phyloP scores from a whole-genome alignment of 805 yeast species.

The Candida insectorum region DNA sequence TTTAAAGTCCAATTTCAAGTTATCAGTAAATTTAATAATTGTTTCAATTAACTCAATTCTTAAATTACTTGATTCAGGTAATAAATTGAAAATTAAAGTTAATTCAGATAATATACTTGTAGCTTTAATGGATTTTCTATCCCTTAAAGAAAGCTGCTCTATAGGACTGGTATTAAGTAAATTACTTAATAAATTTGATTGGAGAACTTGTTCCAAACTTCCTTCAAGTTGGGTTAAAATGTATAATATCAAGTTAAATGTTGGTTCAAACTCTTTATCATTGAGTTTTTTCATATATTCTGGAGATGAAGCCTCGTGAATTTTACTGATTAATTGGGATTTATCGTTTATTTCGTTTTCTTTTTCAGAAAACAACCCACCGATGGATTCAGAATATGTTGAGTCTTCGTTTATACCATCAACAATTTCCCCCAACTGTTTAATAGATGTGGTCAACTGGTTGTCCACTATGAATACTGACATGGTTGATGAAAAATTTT shows the following conservation, averaged over 20 bases:
- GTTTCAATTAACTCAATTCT: slow-evolving; percentile 29
- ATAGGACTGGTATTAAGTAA: slow-evolving; percentile 31
- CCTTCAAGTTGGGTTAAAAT: slow-evolving; percentile 30
- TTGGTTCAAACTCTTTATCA: slow-evolving; percentile 44
- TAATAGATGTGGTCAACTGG: slow-evolving; percentile 38
- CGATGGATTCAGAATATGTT: slow-evolving; percentile 25
- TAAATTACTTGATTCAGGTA: slow-evolving; percentile 28
- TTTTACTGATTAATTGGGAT: slow-evolving; percentile 22
- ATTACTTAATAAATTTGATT: slow-evolving; percentile 15
- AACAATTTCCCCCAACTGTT: slow-evolving; percentile 37
- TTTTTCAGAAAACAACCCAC: slow-evolving; percentile 17
- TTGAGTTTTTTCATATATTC: slow-evolving; percentile 30
- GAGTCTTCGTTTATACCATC: slow-evolving; percentile 27
- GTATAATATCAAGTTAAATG: slow-evolving; percentile 39
- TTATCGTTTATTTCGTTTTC: slow-evolving; percentile 22
- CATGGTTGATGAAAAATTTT: slow-evolving; percentile 17
- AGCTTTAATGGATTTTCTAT: slow-evolving; percentile 40
- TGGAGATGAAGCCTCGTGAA: slow-evolving; percentile 26
- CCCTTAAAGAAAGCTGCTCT: slow-evolving; percentile 40
- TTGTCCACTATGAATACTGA: slow-evolving; percentile 44
- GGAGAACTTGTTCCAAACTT: slow-evolving; percentile 21
- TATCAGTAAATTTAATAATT: slow-evolving; percentile 29
- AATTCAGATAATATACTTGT: slow-evolving; percentile 39
- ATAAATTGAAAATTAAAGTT: slow-evolving; percentile 39
- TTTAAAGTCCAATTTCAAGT: slow-evolving; percentile 27